Base-by-base conservation (phyloP, 768 basidiomycete species). In the Mycena albidolilacea region DNA sequence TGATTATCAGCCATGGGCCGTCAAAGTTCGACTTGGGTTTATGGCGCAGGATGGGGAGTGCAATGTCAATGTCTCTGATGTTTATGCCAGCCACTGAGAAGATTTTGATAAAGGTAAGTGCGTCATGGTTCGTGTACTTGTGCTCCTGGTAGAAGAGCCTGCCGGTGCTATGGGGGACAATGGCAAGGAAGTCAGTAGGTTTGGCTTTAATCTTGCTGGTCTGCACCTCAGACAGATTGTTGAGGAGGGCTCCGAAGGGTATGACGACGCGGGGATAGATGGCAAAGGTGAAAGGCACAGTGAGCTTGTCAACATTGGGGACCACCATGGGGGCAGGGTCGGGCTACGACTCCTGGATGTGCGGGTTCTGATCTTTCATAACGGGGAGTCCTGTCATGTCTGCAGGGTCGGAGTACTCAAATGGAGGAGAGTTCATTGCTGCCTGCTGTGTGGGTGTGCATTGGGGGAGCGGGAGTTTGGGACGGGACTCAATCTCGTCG, bases 211-310 rank as follows among this genome's bases (percentile, higher is more conserved):
- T 37, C 12, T 4, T 12, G 5, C 37, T 12, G n/a, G n/a, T n/a
- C n/a, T n/a, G n/a, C n/a, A n/a, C n/a, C 10, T 15, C 14, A 10
- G 3, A 5, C 55, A 57, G 35, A n/a, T 57, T 57, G 11, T 57
- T 30, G 14, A 35, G 35, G 5, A 57, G 55, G 1, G 7, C 8
- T 5, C 5, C 5, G 35, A 57, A 57, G 35, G 55, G 55, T 10
- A 57, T 14, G 15, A 15, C 2, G 35, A 57, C 37, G 55, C 55
- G 55, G 35, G 55, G 55, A 35, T 7, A 57, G 30, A 37, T 37
- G 55, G 41, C 60, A 21, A 44, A 15, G n/a, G 60, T 62, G 60
- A 44, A 62, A 1, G 60, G 60, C 21, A 62, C 43, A 7, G 10
- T 12, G 43, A 62, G 7, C 14, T 30, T 8, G 3, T 44, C n/a